These are phyloP conservation scores for Saccharomycopsis oosterbeekiorum DNA, from an alignment of 805 yeast species.

Conservation along the genomic window DNA sequence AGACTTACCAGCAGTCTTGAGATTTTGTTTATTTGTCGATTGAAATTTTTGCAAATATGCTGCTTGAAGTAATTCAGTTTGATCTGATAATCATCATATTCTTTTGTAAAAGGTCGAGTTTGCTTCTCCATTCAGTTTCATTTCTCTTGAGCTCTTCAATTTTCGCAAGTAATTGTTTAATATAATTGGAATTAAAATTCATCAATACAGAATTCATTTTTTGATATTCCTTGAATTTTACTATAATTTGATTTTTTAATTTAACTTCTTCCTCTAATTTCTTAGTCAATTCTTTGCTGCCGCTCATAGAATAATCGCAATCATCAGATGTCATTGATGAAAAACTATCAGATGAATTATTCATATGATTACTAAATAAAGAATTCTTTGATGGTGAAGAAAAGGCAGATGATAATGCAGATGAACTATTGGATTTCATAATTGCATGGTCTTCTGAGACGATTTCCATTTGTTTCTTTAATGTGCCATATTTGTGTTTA, in stretches of 20 bases:
- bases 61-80: neutral
- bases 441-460: neutral
- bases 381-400: neutral
- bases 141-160: slow-evolving; percentile 9
- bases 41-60: neutral
- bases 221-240: slow-evolving; percentile 11
- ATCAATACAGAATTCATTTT: slow-evolving; percentile 8
- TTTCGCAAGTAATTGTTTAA: slow-evolving; percentile 7
- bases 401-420: neutral
- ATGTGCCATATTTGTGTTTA: neutral
- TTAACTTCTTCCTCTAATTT: neutral
- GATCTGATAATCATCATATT: slow-evolving; percentile 11
- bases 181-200: slow-evolving; percentile 12
- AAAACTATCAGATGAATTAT: neutral
- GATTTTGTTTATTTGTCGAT: neutral
- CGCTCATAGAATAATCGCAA: neutral
- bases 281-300: neutral
- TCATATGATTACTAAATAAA: neutral
- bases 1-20: neutral
- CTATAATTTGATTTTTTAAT: neutral
- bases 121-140: slow-evolving; percentile 8
- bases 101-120: slow-evolving; percentile 14
- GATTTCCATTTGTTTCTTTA: neutral
- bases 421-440: neutral
- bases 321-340: neutral